Percentiles rank a stretch among this genome's conserved stretches.
These are phyloP conservation scores for Myriangium duriaei DNA, from an alignment of 2,329 filamentous ascomycete species.

Conservation along the genomic window DNA sequence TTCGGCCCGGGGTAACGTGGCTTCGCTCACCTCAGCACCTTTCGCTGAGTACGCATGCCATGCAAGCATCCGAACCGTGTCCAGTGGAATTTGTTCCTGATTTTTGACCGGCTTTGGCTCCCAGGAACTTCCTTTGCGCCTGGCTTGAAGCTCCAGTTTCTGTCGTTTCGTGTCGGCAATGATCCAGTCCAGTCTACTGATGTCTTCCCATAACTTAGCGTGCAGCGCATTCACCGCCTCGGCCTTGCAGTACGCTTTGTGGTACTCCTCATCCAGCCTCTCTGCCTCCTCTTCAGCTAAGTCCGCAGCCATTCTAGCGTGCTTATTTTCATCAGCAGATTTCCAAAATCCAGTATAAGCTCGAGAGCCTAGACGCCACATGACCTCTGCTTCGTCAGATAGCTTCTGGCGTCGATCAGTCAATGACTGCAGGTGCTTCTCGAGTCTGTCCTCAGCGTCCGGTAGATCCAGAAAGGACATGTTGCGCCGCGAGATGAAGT, in stretches of 20 bases:
- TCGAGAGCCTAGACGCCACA: background rate
- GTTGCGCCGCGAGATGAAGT: background rate
- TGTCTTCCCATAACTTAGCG: constrained; percentile 12
- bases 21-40: too few relatives aligned
- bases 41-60: too few relatives aligned
- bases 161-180: constrained; percentile 15
- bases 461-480: background rate
- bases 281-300: too few relatives aligned
- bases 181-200: constrained; percentile 14
- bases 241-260: background rate
- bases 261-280: background rate
- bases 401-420: background rate
- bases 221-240: constrained; percentile 12
- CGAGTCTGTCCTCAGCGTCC: background rate
- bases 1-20: too few relatives aligned
- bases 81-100: background rate
- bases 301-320: too few relatives aligned
- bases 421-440: background rate
- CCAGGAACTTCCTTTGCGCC: constrained; percentile 10
- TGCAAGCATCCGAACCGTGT: background rate
- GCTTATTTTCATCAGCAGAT: background rate
- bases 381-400: background rate
- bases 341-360: background rate
- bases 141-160: constrained; percentile 13
- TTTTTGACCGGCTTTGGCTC: constrained; percentile 4